Evolutionary conservation across 23 red algal genomes (phyloP).

Genomic region (Agarophyton chilense): DNA sequence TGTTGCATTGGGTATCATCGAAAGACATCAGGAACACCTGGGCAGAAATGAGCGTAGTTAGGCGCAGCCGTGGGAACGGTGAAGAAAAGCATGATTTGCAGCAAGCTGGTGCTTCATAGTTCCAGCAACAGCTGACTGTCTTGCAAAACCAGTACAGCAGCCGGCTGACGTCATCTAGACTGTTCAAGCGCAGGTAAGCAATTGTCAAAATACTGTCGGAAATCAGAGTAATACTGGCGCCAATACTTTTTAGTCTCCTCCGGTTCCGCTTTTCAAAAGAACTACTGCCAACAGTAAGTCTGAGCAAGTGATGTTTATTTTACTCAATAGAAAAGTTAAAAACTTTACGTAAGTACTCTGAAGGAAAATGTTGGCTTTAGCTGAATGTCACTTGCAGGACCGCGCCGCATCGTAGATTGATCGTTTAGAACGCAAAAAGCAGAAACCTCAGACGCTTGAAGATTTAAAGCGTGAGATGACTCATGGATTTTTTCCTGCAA

Average conservation of each 20-base stretch:
- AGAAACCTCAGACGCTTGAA: conserved; percentile 23
- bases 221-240: no score
- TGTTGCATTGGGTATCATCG: neutral
- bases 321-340: neutral
- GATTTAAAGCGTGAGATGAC: neutral
- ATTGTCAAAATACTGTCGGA: no score
- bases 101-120: neutral
- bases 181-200: no score
- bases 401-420: conserved; percentile 21
- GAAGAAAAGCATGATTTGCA: neutral
- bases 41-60: neutral
- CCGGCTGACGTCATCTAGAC: neutral
- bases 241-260: no score
- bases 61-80: neutral
- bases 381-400: conserved; percentile 29
- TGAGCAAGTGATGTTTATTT: conserved; percentile 8
- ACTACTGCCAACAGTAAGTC: neutral
- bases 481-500: conserved; percentile 20
- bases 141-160: neutral
- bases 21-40: neutral
- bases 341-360: neutral
- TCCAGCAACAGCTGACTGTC: neutral
- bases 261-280: no score
- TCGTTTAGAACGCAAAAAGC: neutral
- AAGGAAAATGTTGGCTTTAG: conserved; percentile 24